Evolutionary conservation across 805 yeast genomes (phyloP), one percentile per base, ranked within the genome.

Genomic region (Nakazawaea wickerhamii): DNA sequence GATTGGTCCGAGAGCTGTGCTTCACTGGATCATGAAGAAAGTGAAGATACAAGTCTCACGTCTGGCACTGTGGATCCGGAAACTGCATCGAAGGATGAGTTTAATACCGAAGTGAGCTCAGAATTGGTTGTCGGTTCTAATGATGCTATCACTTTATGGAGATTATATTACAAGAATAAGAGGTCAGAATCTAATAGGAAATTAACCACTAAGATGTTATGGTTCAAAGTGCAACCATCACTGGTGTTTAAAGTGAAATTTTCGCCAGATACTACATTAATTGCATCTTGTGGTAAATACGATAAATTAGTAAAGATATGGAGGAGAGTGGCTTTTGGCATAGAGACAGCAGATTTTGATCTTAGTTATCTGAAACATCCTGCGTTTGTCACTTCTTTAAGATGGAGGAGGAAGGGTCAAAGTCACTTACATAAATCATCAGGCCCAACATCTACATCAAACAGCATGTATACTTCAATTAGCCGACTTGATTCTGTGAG

Each of bases 241-340:
- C 83, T 90, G 0, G 79, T 82, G 1, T 73, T 72, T 48, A 51
- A 64, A 37, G 73, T 80, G 4, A 65, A 68, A 23, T 73, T 85
- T 19, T 77, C 95, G 0, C 77, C 75, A n/a, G 84, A 84, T 49
- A 76, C 88, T 0, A 71, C 73, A 40, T 67, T 80, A 34, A 76
- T 89, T 17, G 84, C 89, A 7, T 72, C 82, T 38, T 70, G 75
- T 30, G 80, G 84, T 0, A 65, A 64, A 31, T 75, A 71, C 55
- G 95, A 87, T 57, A 67, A 68, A 27, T 64, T 84, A 11, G 79
- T 86, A 22, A 87, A 86, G 55, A 67, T 87, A 2, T 90, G 96
- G 95, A 70, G 79, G 41, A 65, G 96, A 39, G 68, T 79, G 6
- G 73, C 83, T 6, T 85, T 79, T 53, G 88, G 84, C 26, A 71